Evolutionary conservation across 441 rosid genomes (phyloP).

Genomic region (Erodium texanum): DNA sequence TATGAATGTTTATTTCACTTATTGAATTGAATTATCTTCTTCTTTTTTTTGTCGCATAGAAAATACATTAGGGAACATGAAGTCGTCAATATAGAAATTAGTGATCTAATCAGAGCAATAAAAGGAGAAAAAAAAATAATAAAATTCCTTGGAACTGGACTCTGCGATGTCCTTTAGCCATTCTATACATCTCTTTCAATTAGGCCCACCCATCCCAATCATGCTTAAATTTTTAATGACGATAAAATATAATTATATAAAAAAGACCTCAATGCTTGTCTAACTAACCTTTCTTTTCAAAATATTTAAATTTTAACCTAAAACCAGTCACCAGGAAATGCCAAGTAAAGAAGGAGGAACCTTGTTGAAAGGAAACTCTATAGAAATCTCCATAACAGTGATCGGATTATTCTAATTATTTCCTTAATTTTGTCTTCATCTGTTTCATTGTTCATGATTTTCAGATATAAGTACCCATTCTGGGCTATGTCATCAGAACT

Average conservation of each 20-base stretch:
- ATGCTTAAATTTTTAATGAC: background rate
- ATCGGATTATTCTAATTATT: conserved; percentile 10
- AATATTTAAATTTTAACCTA: background rate
- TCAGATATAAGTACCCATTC: conserved; percentile 21
- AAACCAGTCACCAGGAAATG: conserved; percentile 6
- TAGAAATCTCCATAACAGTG: conserved; percentile 13
- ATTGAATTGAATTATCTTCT: background rate
- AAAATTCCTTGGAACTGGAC: background rate
- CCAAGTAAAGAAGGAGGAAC: conserved; percentile 32
- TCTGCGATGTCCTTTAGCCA: too few species aligned
- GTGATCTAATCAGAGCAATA: background rate
- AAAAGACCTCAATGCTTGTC: too few species aligned
- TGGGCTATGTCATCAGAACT: conserved; percentile 4
- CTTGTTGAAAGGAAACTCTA: conserved; percentile 24
- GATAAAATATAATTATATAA: conserved; percentile 8
- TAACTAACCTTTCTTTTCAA: conserved; percentile 1
- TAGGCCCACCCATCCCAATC: background rate
- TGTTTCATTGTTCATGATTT: background rate
- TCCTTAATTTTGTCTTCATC: background rate
- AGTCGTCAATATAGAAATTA: background rate
- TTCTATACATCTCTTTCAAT: background rate
- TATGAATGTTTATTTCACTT: background rate
- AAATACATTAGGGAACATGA: background rate
- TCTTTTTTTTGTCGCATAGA: background rate
- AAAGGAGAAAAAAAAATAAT: background rate